Evolutionary conservation across 441 rosid genomes (phyloP).

Genomic region (Hura crepitans): DNA sequence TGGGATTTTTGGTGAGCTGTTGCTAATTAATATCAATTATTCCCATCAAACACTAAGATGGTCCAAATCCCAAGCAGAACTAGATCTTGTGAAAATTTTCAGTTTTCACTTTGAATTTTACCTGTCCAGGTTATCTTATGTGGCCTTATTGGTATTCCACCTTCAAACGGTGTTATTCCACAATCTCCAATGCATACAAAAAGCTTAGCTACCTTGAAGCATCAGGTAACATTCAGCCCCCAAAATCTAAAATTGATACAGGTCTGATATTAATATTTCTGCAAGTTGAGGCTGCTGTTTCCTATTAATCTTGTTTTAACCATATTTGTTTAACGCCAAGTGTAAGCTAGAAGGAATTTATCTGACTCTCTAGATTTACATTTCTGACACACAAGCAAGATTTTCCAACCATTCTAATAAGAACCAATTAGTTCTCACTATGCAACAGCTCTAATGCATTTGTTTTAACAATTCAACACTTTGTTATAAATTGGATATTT

Average conservation of each 20-base stretch:
- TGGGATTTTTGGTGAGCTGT: slow-evolving; percentile 56
- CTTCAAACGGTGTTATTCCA: slow-evolving; percentile 79
- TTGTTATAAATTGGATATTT: no score
- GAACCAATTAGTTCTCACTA: no score
- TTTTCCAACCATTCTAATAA: no score
- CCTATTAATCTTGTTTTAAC: background rate
- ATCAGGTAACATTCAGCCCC: slow-evolving; percentile 46
- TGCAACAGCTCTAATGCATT: no score
- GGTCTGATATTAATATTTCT: slow-evolving; percentile 3
- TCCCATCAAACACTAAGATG: slow-evolving; percentile 1
- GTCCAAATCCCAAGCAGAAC: background rate
- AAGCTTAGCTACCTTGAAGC: slow-evolving; percentile 71
- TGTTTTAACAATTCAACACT: no score
- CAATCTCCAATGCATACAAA: slow-evolving; percentile 86
- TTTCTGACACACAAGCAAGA: no score
- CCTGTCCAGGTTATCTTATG: slow-evolving; percentile 54
- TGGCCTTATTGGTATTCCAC: slow-evolving; percentile 78
- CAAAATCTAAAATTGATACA: slow-evolving; percentile 5
- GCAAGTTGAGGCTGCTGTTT: slow-evolving; percentile 1
- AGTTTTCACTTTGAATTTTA: slow-evolving; percentile 13
- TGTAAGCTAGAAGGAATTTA: background rate
- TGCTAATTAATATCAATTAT: slow-evolving; percentile 6
- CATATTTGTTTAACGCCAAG: background rate
- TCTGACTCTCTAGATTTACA: no score
- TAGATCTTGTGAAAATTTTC: background rate